Evolutionary conservation across 2,329 filamentous ascomycete genomes (phyloP).

Genomic region (Emergomyces africanus): DNA sequence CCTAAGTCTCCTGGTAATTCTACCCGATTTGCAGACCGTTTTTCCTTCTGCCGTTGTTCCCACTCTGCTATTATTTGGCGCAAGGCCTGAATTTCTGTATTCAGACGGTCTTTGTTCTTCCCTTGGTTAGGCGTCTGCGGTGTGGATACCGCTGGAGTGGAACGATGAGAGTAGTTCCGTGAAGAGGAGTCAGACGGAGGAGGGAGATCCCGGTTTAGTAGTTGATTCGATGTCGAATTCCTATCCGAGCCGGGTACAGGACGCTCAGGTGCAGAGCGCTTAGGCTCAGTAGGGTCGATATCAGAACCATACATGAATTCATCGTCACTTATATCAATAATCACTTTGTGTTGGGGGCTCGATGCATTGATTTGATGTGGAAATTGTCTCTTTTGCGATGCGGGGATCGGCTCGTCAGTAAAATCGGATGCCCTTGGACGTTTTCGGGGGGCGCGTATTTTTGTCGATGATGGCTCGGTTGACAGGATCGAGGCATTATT

Average conservation of each 20-base stretch:
- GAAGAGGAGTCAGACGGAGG: slow-evolving; percentile 37
- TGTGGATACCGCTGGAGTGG: slow-evolving; percentile 22
- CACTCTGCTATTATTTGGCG: slow-evolving; percentile 38
- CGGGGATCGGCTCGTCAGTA: slow-evolving; percentile 38
- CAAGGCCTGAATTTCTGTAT: slow-evolving; percentile 35
- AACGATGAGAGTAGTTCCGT: slow-evolving; percentile 30
- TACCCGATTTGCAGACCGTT: slow-evolving; percentile 23
- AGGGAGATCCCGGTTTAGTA: slow-evolving; percentile 34
- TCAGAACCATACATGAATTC: slow-evolving; percentile 26
- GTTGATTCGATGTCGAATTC: slow-evolving; percentile 16
- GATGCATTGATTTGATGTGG: slow-evolving; percentile 36
- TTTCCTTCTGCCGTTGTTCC: slow-evolving; percentile 29
- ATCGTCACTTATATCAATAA: slow-evolving; percentile 78
- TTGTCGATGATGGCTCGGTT: slow-evolving; percentile 6
- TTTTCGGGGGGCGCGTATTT: slow-evolving; percentile 31
- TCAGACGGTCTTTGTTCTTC: slow-evolving; percentile 32
- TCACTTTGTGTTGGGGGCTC: slow-evolving; percentile 47
- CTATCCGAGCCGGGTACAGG: slow-evolving; percentile 2
- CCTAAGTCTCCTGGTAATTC: slow-evolving; percentile 23
- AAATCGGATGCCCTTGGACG: slow-evolving; percentile 59
- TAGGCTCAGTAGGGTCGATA: neutral
- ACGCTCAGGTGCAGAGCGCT: slow-evolving; percentile 18
- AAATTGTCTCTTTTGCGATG: slow-evolving; percentile 47
- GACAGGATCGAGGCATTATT: neutral
- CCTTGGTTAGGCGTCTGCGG: slow-evolving; percentile 25